phyloP scores from a whole-genome alignment of 192 early-diverging fungal species.

The Rhizoclosmatium globosum region DNA sequence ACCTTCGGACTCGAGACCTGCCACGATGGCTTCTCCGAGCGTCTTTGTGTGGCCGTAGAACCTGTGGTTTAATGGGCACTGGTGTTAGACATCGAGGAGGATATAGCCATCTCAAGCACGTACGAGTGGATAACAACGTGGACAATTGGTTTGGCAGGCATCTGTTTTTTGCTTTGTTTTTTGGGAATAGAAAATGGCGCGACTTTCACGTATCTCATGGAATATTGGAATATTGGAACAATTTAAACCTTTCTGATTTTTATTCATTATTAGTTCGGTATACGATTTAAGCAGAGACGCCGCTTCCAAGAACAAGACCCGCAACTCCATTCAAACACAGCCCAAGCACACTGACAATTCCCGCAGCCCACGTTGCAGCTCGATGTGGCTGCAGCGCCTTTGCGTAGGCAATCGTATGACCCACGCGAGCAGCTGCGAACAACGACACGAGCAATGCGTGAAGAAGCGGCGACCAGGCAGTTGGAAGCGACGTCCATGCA shows the following conservation, averaged over 20 bases:
- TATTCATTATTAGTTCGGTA: neutral
- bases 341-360: neutral
- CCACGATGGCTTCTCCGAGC: slow-evolving; percentile 67
- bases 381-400: slow-evolving; percentile 40
- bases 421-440: slow-evolving; percentile 13
- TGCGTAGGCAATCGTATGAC: slow-evolving; percentile 35
- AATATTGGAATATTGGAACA: neutral
- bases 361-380: slow-evolving; percentile 13
- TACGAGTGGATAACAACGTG: slow-evolving; percentile 76
- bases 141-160: slow-evolving; percentile 48
- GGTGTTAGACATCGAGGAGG: neutral
- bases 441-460: neutral
- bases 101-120: neutral
- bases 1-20: slow-evolving; percentile 69
- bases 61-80: neutral
- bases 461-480: neutral
- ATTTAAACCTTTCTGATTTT: neutral
- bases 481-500: slow-evolving; percentile 11
- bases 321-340: slow-evolving; percentile 12
- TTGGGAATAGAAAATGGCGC: neutral
- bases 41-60: slow-evolving; percentile 72
- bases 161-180: neutral
- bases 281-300: neutral
- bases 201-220: neutral
- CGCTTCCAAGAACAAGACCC: neutral